Percentiles rank a stretch among this genome's conserved stretches.
Evolutionary conservation across 768 basidiomycete genomes (phyloP).

Genomic region (Kondoa malvinella): DNA sequence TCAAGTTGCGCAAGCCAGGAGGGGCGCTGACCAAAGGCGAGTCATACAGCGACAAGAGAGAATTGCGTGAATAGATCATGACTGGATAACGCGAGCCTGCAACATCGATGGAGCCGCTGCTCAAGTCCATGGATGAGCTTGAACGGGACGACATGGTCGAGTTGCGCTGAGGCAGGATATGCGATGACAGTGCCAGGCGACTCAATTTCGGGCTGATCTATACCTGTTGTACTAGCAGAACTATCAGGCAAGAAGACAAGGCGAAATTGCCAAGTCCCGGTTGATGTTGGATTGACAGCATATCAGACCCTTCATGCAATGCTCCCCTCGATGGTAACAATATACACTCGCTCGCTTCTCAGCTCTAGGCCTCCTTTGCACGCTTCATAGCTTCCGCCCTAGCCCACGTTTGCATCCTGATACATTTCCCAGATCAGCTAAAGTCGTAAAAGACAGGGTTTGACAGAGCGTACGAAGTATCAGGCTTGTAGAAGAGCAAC

Average conservation of each 20-base stretch:
- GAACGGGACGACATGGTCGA: neutral
- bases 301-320: no score
- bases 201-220: no score
- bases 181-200: no score
- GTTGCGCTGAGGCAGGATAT: no score
- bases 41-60: neutral
- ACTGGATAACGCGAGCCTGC: no score
- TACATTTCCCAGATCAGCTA: neutral
- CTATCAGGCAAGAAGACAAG: no score
- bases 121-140: neutral
- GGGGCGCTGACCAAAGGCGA: neutral
- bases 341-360: neutral
- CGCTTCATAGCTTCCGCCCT: slow-evolving; percentile 5
- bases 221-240: no score
- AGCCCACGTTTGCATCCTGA: slow-evolving; percentile 6
- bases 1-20: neutral
- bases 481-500: slow-evolving; percentile 33
- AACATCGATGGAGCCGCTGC: neutral
- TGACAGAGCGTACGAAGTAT: slow-evolving; percentile 30
- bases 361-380: neutral
- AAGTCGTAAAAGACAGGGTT: neutral
- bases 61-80: neutral
- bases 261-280: no score
- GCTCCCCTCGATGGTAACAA: no score
- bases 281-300: no score